Conservation (phyloP, 2,329 filamentous ascomycete genomes). For the Rutstroemia sydowiana region DNA sequence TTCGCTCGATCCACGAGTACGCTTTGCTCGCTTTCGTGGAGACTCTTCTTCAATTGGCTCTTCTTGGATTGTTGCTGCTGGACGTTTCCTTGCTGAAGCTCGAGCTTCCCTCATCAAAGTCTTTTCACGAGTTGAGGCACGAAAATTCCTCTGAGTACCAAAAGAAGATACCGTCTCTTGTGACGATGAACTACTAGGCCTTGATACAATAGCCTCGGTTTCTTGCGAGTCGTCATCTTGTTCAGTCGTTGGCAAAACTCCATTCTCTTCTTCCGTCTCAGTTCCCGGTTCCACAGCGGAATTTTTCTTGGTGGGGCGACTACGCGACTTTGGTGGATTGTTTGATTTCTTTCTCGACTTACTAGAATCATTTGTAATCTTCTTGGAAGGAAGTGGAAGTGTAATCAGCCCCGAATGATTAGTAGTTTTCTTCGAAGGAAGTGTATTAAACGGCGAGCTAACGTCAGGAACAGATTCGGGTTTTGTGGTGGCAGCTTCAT, state of each 20-base stretch:
- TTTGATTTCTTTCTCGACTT: constrained; percentile 12
- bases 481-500: neutral
- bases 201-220: constrained; percentile 15
- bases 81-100: constrained; percentile 1
- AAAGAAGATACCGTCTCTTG: constrained; percentile 12
- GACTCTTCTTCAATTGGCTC: constrained; percentile 1
- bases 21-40: constrained; percentile 7
- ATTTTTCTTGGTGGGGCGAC: constrained; percentile 14
- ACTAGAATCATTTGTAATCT: constrained; percentile 9
- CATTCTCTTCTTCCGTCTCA: constrained; percentile 15
- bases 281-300: constrained; percentile 2
- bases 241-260: constrained; percentile 22
- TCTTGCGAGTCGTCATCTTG: constrained; percentile 17
- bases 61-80: neutral
- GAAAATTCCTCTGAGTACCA: constrained; percentile 12
- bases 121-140: constrained; percentile 13
- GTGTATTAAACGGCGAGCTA: too few relatives aligned
- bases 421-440: too few relatives aligned
- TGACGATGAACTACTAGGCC: constrained; percentile 19
- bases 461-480: too few relatives aligned
- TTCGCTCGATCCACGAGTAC: constrained; percentile 10
- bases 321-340: constrained; percentile 11
- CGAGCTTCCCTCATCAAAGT: constrained; percentile 11
- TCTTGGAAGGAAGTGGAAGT: constrained; percentile 4
- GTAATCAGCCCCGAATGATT: too few relatives aligned